phyloP scores from a whole-genome alignment of 2,329 filamentous ascomycete species.

The Arthrocladium fulminans region DNA sequence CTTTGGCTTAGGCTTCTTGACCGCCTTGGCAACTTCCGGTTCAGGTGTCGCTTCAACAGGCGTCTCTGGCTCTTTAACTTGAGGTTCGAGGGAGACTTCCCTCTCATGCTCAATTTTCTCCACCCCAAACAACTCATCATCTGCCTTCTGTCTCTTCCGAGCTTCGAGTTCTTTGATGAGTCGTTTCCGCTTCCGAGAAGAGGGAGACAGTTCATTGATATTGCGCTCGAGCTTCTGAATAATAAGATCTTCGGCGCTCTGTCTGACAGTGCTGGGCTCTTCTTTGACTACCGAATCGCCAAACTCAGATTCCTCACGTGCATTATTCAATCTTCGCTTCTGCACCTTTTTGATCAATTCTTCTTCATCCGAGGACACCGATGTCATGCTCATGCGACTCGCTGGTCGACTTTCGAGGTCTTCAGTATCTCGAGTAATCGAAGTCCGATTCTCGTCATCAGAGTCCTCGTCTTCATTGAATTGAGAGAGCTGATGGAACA shows the following conservation, averaged over 20 bases:
- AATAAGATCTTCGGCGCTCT: constrained; percentile 21
- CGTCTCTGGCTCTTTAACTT: constrained; percentile 30
- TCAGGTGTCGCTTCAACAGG: constrained; percentile 28
- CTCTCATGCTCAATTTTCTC: constrained; percentile 47
- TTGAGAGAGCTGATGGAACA: constrained; percentile 70
- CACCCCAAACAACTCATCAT: constrained; percentile 68
- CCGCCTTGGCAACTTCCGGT: constrained; percentile 30
- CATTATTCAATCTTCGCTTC: constrained; percentile 15
- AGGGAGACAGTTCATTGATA: constrained; percentile 44
- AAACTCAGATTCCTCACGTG: constrained; percentile 22
- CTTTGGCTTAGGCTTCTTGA: constrained; percentile 50
- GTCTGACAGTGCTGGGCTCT: constrained; percentile 18
- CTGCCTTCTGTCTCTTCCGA: constrained; percentile 74
- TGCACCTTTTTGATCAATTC: constrained; percentile 29
- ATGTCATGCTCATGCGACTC: constrained; percentile 55
- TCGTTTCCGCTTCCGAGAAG: constrained; percentile 64
- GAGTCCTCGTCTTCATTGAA: constrained; percentile 77
- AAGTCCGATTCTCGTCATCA: constrained; percentile 67
- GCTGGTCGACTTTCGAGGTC: constrained; percentile 73
- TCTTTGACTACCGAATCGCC: constrained; percentile 21
- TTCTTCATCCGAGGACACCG: constrained; percentile 46
- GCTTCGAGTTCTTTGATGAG: constrained; percentile 59
- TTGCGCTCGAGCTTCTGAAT: constrained; percentile 24
- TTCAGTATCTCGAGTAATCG: constrained; percentile 67
- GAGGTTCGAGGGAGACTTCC: constrained; percentile 39